phyloP scores from a whole-genome alignment of 257 asterid genomes.

The Hygrophila difformis region DNA sequence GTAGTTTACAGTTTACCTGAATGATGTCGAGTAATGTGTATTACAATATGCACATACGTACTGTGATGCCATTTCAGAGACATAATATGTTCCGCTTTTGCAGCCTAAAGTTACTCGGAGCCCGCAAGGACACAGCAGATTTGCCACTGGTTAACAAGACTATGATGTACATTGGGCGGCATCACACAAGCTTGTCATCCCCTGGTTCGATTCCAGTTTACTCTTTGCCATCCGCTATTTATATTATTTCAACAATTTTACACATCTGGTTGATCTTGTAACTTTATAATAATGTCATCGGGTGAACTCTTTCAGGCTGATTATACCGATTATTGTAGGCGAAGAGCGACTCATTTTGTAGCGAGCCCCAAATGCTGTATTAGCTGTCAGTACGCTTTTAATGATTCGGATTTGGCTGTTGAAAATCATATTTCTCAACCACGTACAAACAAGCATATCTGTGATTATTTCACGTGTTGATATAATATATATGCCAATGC shows the following conservation, averaged over 20 bases:
- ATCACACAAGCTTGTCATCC: conserved; percentile 29
- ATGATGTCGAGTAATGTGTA: neutral
- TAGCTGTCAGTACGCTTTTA: conserved; percentile 8
- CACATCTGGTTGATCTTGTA: conserved; percentile 9
- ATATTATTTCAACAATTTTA: conserved; percentile 1
- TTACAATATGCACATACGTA: neutral
- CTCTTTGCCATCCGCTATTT: conserved; percentile 12
- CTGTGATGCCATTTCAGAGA: neutral
- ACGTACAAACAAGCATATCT: too few species aligned
- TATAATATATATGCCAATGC: too few species aligned
- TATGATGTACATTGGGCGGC: conserved; percentile 76
- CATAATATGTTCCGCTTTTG: conserved; percentile 3
- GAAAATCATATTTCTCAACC: too few species aligned
- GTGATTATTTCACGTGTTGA: too few species aligned
- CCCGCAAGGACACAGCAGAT: conserved; percentile 57
- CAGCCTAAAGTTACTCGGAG: conserved; percentile 59
- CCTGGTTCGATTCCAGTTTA: conserved; percentile 22
- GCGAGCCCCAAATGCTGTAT: conserved; percentile 8
- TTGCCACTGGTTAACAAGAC: conserved; percentile 79
- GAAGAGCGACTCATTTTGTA: conserved; percentile 19
- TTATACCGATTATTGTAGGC: conserved; percentile 14
- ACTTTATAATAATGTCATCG: conserved; percentile 13
- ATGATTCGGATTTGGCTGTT: conserved; percentile 11
- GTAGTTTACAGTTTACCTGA: too few species aligned
- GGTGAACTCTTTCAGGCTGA: conserved; percentile 34